A percentile compares a stretch with the other conserved stretches of the same genome.
Evolutionary conservation across 768 basidiomycete species (phyloP).

Genomic region (Phaffia tasmanica): DNA sequence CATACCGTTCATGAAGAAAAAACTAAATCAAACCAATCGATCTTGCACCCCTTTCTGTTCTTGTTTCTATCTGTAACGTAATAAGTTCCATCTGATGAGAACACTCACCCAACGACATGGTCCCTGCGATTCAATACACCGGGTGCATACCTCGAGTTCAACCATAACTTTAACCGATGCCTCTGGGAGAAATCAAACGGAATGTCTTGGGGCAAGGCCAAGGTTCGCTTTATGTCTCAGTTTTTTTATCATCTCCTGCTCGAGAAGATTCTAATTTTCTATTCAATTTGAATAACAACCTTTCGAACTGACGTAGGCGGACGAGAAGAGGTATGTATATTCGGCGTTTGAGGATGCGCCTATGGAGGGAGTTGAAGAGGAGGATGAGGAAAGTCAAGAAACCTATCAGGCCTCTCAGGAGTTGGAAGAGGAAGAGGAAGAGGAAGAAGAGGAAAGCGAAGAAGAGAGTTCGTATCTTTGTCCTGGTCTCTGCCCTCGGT

Average conservation of each 20-base stretch:
- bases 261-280: not conserved
- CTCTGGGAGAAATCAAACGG: slow-evolving; percentile 73
- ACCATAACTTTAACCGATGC: slow-evolving; percentile 53
- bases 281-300: not conserved
- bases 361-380: slow-evolving; percentile 20
- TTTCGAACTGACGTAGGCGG: slow-evolving; percentile 33
- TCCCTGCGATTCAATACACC: slow-evolving; percentile 56
- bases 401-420: slow-evolving; percentile 1
- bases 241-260: not conserved
- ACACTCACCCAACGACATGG: slow-evolving; percentile 56
- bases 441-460: slow-evolving; percentile 55
- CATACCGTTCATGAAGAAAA: too few species aligned
- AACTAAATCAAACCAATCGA: too few species aligned
- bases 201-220: slow-evolving; percentile 64
- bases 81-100: slow-evolving; percentile 38
- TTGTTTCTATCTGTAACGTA: not conserved
- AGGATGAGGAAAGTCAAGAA: slow-evolving; percentile 17
- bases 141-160: slow-evolving; percentile 52
- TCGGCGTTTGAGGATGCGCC: slow-evolving; percentile 20
- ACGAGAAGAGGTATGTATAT: slow-evolving; percentile 72
- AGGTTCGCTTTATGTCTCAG: slow-evolving; percentile 43
- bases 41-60: not conserved
- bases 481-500: not conserved
- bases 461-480: slow-evolving; percentile 51
- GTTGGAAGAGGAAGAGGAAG: slow-evolving; percentile 21